phyloP scores from a whole-genome alignment of 1,139 yeast species.

The Kodamaea fungicola region DNA sequence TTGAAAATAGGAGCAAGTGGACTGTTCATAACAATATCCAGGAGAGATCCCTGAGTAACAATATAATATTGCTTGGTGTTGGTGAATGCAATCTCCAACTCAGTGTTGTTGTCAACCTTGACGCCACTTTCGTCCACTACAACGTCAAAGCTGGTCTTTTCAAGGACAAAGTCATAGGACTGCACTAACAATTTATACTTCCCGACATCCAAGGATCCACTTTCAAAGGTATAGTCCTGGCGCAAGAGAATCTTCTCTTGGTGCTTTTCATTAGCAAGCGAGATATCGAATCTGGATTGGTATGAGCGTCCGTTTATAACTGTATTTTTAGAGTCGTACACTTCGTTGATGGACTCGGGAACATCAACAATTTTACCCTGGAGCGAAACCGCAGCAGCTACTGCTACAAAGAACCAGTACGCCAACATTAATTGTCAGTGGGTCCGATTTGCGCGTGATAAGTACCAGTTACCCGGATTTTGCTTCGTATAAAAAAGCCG shows the following conservation, averaged over 20 bases:
- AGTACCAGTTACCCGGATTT: conserved; percentile 9
- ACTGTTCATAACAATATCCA: conserved; percentile 35
- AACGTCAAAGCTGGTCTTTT: conserved; percentile 24
- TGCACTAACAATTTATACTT: conserved; percentile 31
- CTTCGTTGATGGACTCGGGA: conserved; percentile 23
- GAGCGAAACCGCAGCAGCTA: conserved; percentile 6
- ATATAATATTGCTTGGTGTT: conserved; percentile 35
- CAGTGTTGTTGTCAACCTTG: conserved; percentile 3
- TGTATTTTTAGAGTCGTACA: conserved; percentile 16
- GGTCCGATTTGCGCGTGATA: neutral
- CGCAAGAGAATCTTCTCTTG: conserved; percentile 19
- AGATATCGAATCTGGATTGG: conserved; percentile 32
- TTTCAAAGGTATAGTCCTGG: conserved; percentile 24
- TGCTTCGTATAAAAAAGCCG: conserved; percentile 7
- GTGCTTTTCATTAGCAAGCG: conserved; percentile 16
- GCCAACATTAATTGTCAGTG: neutral
- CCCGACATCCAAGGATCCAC: conserved; percentile 26
- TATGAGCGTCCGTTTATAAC: conserved; percentile 37
- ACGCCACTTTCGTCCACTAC: conserved; percentile 14
- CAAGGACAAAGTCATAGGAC: conserved; percentile 37
- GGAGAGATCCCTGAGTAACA: conserved; percentile 28
- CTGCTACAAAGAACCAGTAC: neutral
- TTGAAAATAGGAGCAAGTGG: conserved; percentile 44
- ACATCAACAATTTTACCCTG: conserved; percentile 18
- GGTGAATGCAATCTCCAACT: conserved; percentile 21